phyloP scores from a whole-genome alignment of 805 yeast species.

The Schwanniomyces occidentalis region DNA sequence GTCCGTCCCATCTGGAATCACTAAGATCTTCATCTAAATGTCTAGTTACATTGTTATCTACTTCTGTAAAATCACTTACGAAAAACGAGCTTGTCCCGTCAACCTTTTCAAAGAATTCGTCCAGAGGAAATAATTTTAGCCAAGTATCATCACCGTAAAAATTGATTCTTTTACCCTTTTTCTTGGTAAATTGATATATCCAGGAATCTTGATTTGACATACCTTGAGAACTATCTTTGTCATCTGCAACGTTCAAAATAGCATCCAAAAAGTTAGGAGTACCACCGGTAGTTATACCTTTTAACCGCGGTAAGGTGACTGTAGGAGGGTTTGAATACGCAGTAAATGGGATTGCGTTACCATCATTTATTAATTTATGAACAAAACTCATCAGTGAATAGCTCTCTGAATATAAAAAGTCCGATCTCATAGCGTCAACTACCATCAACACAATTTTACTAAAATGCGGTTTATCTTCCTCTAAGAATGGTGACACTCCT shows the following conservation, averaged over 20 bases:
- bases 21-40: slow-evolving; percentile 67
- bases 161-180: slow-evolving; percentile 50
- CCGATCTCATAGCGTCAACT: slow-evolving; percentile 90
- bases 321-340: slow-evolving; percentile 95
- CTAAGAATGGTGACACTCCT: slow-evolving; percentile 22
- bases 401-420: slow-evolving; percentile 67
- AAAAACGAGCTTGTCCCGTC: slow-evolving; percentile 95
- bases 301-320: slow-evolving; percentile 89
- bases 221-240: slow-evolving; percentile 68
- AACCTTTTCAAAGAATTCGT: slow-evolving; percentile 50
- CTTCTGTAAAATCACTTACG: slow-evolving; percentile 93
- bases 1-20: slow-evolving; percentile 68
- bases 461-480: slow-evolving; percentile 46
- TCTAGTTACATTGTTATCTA: slow-evolving; percentile 88
- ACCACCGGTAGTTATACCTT: slow-evolving; percentile 92
- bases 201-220: slow-evolving; percentile 81
- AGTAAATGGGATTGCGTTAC: slow-evolving; percentile 83
- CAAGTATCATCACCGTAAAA: slow-evolving; percentile 98
- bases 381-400: slow-evolving; percentile 64
- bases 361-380: slow-evolving; percentile 62
- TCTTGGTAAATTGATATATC: slow-evolving; percentile 63
- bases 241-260: slow-evolving; percentile 89
- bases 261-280: slow-evolving; percentile 95
- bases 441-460: slow-evolving; percentile 76
- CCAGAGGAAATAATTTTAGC: slow-evolving; percentile 80